Base-by-base conservation (phyloP, 1,284 basidiomycete genomes). In the Somion occarium region DNA sequence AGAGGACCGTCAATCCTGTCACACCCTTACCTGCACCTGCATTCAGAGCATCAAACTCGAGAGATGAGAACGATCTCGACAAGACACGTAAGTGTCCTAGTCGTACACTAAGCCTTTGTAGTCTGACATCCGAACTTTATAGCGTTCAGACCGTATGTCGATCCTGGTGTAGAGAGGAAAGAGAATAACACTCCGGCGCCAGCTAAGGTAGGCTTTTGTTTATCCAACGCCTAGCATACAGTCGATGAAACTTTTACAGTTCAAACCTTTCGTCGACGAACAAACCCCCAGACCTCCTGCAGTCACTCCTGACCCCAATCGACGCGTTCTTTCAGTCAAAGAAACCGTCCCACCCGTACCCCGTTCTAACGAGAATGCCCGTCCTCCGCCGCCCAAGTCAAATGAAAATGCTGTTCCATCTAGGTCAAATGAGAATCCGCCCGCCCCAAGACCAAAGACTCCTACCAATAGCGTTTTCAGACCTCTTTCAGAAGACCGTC, bases 101-200 rank as follows among this genome's bases (percentile, higher is more conserved):
- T 18, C 37, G n/a, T n/a, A n/a, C n/a, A n/a, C n/a, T n/a, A n/a
- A n/a, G n/a, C n/a, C n/a, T n/a, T n/a, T n/a, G n/a, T n/a, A n/a
- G n/a, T n/a, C n/a, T n/a, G n/a, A n/a, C n/a, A 44, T 3, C 7
- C 19, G 5, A 44, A 26, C 19, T 26, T 24, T 18, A 23, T 50
- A 64, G 65, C 63, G 13, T 70, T 72, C 55, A 61, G 59, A 41
- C 70, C 71, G 1, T 72, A 82, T 58, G 71, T 80, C 1, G 87
- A 88, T 49, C 83, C 85, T 57, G 79, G 79, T 57, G 65, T 66
- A 2, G 65, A 69, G 34, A 70, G 70, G 44, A 74, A 70, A 55
- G 76, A 75, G 49, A 80, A 73, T 53, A 56, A 71, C 25, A 72
- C 72, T n/a, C 74, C 77, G 20, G 72, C 68, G 23, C 63, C 53